phyloP scores from a whole-genome alignment of 1,284 basidiomycete species.

The Pterula multifida region DNA sequence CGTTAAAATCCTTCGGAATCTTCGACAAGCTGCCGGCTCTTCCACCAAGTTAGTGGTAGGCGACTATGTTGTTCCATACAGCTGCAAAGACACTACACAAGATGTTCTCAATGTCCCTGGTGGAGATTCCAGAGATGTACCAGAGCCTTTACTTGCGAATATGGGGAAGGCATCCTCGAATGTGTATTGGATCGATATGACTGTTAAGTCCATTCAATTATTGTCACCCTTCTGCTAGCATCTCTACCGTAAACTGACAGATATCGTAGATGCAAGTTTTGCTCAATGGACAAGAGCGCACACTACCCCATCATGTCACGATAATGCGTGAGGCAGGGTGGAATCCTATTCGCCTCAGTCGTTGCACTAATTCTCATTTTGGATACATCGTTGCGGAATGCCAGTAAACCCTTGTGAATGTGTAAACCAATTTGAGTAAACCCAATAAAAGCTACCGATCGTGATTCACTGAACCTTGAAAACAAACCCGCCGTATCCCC shows the following conservation, averaged over 20 bases:
- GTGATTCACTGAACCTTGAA: too few species aligned
- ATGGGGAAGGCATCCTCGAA: conserved; percentile 59
- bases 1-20: neutral
- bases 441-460: too few species aligned
- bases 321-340: neutral
- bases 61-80: conserved; percentile 57
- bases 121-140: conserved; percentile 25
- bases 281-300: conserved; percentile 63
- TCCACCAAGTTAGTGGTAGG: conserved; percentile 45
- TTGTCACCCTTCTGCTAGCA: too few species aligned
- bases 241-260: too few species aligned
- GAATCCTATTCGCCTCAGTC: neutral
- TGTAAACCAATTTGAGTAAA: too few species aligned
- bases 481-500: too few species aligned
- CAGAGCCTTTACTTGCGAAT: conserved; percentile 54
- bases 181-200: conserved; percentile 63
- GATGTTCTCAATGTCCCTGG: conserved; percentile 22
- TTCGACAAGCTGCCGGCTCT: neutral
- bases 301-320: conserved; percentile 22
- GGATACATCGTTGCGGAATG: neutral
- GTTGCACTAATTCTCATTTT: neutral
- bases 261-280: conserved; percentile 42
- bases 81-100: conserved; percentile 41
- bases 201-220: too few species aligned
- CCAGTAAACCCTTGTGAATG: too few species aligned